Evolutionary conservation across 2,329 filamentous ascomycete species (phyloP).

Genomic region (Venturia oleaginea): DNA sequence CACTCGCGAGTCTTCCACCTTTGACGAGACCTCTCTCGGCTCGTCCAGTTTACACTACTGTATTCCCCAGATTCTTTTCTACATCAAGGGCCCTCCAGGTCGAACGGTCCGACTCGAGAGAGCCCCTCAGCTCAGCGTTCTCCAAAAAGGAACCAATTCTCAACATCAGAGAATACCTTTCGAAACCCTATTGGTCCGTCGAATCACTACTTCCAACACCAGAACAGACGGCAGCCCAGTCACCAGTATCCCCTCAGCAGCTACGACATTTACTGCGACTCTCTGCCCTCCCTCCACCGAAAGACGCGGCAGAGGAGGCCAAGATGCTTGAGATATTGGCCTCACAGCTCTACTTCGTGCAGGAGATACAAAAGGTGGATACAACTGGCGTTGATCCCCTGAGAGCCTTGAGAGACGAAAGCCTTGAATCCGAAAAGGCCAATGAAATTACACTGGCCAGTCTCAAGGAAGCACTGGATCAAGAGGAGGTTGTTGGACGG

Average conservation of each 20-base stretch:
- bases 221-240: constrained; percentile 21
- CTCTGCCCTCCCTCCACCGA: constrained; percentile 72
- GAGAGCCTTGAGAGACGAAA: constrained; percentile 73
- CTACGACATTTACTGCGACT: constrained; percentile 80
- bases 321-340: constrained; percentile 66
- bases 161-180: constrained; percentile 4
- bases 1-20: not conserved
- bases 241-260: constrained; percentile 52
- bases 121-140: not conserved
- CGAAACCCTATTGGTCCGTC: constrained; percentile 73
- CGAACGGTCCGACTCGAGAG: not conserved
- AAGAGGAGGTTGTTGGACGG: constrained; percentile 53
- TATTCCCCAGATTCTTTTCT: not conserved
- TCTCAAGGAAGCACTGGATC: constrained; percentile 46
- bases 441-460: constrained; percentile 51
- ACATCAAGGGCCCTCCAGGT: not conserved
- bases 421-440: constrained; percentile 39
- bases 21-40: no score
- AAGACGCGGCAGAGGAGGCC: constrained; percentile 51
- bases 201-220: constrained; percentile 56
- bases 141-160: not conserved
- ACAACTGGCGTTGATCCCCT: constrained; percentile 65
- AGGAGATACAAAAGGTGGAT: constrained; percentile 70
- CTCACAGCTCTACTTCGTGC: constrained; percentile 85
- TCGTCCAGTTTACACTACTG: not conserved